These are phyloP conservation scores for Oryza coarctata DNA, from an alignment of 176 grass and related monocot species.

Conservation along the genomic window DNA sequence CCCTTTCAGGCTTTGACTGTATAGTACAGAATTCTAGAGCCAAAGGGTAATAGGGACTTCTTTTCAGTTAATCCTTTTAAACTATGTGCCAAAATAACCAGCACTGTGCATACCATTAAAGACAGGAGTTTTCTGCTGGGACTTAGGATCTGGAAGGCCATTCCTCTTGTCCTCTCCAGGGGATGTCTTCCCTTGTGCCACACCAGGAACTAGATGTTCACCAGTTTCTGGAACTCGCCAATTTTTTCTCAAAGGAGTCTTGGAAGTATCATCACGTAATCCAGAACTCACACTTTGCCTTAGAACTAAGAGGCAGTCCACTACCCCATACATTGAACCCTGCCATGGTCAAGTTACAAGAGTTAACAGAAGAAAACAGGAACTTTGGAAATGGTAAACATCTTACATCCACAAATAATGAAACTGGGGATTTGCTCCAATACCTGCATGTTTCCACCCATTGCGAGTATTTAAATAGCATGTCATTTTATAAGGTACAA, in stretches of 20 bases:
- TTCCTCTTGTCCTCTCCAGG: constrained; percentile 50
- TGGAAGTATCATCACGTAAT: constrained; percentile 38
- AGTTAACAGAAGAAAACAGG: constrained; percentile 19
- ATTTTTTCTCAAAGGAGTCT: constrained; percentile 46
- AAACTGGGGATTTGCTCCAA: neutral
- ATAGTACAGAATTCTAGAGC: neutral
- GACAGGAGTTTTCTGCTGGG: constrained; percentile 49
- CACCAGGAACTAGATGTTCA: constrained; percentile 13
- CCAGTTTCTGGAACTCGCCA: constrained; percentile 54
- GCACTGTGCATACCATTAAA: constrained; percentile 48
- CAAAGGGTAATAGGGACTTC: neutral
- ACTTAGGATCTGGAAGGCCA: constrained; percentile 50
- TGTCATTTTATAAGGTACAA: constrained; percentile 1
- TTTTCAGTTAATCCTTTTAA: constrained; percentile 22
- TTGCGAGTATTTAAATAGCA: neutral
- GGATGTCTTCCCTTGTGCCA: constrained; percentile 31
- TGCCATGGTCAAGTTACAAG: constrained; percentile 36
- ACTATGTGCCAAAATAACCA: constrained; percentile 1
- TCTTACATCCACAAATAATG: constrained; percentile 5
- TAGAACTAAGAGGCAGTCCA: constrained; percentile 80
- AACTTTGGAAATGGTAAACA: neutral
- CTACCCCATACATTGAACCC: constrained; percentile 68
- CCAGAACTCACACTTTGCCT: constrained; percentile 54
- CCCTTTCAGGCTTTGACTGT: neutral
- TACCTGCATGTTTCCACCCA: neutral